These are phyloP conservation scores for Angophora floribunda DNA, from an alignment of 345 rosid species.

Conservation along the genomic window DNA sequence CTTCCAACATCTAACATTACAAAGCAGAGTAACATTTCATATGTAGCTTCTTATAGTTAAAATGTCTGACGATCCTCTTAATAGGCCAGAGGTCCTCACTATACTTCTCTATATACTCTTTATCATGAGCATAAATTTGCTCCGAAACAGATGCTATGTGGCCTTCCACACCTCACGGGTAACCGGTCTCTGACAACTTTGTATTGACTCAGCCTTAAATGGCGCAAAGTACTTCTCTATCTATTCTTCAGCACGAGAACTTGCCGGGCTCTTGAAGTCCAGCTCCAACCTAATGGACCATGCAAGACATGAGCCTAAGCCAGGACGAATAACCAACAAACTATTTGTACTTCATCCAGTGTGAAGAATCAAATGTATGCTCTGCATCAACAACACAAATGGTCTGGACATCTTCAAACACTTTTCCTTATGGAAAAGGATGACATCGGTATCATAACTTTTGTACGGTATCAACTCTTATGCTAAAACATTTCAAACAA, in stretches of 20 bases:
- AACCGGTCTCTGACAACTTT: background rate
- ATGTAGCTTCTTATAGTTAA: background rate
- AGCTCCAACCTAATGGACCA: background rate
- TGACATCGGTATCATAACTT: background rate
- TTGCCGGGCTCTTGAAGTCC: background rate
- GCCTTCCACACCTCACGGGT: background rate
- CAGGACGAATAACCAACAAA: background rate
- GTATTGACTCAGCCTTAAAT: background rate
- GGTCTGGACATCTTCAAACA: background rate
- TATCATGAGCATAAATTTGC: background rate
- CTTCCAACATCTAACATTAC: background rate
- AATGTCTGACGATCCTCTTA: background rate
- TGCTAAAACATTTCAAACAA: background rate
- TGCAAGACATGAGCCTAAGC: background rate
- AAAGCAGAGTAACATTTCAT: background rate
- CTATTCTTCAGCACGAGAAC: background rate
- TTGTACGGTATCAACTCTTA: background rate
- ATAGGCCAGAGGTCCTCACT: background rate
- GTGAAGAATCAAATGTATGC: background rate
- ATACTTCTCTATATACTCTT: background rate
- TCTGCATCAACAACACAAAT: background rate
- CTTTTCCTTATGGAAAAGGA: background rate
- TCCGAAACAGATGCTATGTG: fast-evolving
- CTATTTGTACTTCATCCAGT: background rate
- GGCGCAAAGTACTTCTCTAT: background rate